Evolutionary conservation across 2,329 filamentous ascomycete species (phyloP), one percentile per base, ranked within the genome.

Genomic region (Chaetomium sp.): DNA sequence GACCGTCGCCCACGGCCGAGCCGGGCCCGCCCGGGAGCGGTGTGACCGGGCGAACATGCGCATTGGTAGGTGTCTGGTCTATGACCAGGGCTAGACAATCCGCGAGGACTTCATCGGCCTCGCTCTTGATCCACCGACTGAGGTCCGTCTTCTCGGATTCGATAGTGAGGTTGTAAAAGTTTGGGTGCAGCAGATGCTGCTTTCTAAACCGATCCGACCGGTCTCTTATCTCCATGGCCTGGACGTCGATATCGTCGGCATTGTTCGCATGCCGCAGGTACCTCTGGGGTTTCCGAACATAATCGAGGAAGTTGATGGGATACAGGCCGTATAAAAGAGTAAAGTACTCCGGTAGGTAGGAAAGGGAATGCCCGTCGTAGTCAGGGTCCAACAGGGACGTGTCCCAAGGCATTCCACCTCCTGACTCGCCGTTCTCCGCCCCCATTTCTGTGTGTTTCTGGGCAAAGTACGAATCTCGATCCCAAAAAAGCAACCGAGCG

Each of bases 241-340:
- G 89, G 2, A 94, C 83, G 72, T 93, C 90, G 51, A 94, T 84
- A 62, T 91, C 89, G 68, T 93, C 89, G 1, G 87, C 84, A 57
- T 88, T 86, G 68, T 91, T 86, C 49, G 89, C 86, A 71, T 90
- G 88, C 55, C 91, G 88, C 10, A 95, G 80, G 72, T 90, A 94
- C 68, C 89, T 86, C 70, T 92, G 87, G 3, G 91, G 91, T 72
- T 94, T 94, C 63, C 91, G 85, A 67, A 95, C 90, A 73, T 94
- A 95, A 75, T 89, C 90, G 85, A 92, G 90, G 70, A 95, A 92
- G 74, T 94, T 94, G 72, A 94, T 85, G 1, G 91, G 91, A 68
- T 94, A 95, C 4, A 95, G 78, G 0, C 91, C 92, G 70, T 95
- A 95, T 0, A 95, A 81, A 29, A 93, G 89, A 2, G 90, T 93